Conservation (phyloP, 176 grass and related monocot species). For the Musa beccarii region DNA sequence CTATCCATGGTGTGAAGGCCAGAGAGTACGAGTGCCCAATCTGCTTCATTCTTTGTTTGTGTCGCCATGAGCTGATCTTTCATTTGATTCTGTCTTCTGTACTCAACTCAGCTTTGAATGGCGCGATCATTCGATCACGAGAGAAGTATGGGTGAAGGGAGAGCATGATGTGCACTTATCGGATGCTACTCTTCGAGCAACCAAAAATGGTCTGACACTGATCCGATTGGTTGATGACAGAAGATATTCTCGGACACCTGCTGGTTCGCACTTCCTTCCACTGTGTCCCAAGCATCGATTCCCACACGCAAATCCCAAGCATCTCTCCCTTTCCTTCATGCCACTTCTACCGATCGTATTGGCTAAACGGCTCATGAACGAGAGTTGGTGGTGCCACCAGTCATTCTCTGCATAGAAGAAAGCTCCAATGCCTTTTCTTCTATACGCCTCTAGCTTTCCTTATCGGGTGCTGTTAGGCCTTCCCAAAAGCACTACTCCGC, state of each 20-base stretch:
- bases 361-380: too few relatives aligned
- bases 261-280: neutral
- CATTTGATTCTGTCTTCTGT: too few relatives aligned
- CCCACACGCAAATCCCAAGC: neutral
- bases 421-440: neutral
- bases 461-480: neutral
- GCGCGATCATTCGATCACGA: too few relatives aligned
- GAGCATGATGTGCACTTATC: neutral
- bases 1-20: too few relatives aligned
- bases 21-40: too few relatives aligned
- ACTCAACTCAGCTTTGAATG: too few relatives aligned
- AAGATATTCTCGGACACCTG: neutral
- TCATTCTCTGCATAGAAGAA: neutral
- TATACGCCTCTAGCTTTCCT: neutral
- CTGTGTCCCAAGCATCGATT: neutral
- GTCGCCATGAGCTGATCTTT: too few relatives aligned
- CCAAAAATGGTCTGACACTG: neutral
- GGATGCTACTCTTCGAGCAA: neutral
- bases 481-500: neutral
- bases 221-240: neutral
- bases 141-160: too few relatives aligned
- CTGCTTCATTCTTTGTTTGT: too few relatives aligned
- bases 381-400: too few relatives aligned
- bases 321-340: neutral
- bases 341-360: neutral